These are phyloP conservation scores for Pseudonitzschia multiseries DNA, from an alignment of 108 stramenopile species.

Conservation along the genomic window DNA sequence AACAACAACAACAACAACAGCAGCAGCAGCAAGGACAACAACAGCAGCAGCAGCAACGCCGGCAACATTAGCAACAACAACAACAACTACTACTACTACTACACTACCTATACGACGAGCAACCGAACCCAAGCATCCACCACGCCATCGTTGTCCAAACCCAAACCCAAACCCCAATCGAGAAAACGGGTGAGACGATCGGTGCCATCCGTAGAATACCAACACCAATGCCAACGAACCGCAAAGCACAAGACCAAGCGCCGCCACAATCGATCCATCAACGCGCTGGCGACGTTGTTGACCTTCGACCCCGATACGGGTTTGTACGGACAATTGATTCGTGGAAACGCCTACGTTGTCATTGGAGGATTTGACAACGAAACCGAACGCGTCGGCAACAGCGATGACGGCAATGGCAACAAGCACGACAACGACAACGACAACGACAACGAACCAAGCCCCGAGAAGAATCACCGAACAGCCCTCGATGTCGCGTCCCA, in stretches of 20 bases:
- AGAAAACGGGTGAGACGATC: constrained; percentile 12
- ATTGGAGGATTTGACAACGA: background rate
- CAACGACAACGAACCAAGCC: background rate
- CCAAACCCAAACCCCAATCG: background rate
- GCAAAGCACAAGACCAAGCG: background rate
- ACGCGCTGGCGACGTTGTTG: constrained; percentile 11
- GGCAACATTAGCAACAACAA: background rate
- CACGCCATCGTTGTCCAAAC: no score
- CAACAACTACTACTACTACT: background rate
- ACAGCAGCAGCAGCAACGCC: background rate
- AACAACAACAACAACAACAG: background rate
- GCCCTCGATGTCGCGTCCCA: background rate
- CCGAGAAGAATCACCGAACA: background rate
- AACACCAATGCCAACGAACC: background rate
- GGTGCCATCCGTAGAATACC: background rate
- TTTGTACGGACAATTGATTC: background rate
- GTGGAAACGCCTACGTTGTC: constrained; percentile 19
- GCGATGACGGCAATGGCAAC: background rate
- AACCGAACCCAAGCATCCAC: background rate
- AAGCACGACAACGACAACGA: background rate
- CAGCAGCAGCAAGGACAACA: background rate
- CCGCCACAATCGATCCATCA: background rate
- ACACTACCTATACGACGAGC: background rate
- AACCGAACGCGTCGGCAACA: background rate
- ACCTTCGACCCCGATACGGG: constrained; percentile 18